Evolutionary conservation across 371 early-diverging fungal species (phyloP), one percentile per base, ranked within the genome.

Genomic region (Mucor piriformis): DNA sequence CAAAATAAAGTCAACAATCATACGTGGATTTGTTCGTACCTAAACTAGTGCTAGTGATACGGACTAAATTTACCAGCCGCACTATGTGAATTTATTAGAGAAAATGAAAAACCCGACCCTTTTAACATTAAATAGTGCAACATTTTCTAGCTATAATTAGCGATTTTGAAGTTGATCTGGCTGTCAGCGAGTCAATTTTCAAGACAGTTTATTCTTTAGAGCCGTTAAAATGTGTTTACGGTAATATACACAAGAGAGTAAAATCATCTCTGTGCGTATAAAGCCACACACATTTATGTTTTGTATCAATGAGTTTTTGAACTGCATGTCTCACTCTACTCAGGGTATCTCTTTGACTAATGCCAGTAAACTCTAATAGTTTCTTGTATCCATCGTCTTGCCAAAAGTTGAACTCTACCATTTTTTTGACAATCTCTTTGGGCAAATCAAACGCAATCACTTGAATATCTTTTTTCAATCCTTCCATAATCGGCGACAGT

Each of bases 241-340:
- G 46, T 16, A 73, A 63, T n/a, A 54, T 40, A 54, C 86, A 88
- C 5, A 84, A 66, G n/a, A 77, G 49, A 11, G 81, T 79, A 57
- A 61, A 83, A 40, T 91, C 88, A 66, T 87, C 88, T 49, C 83
- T 81, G 57, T 84, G 82, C 0, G 89, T 84, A 67, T 90, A 90
- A 12, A 91, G 72, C 91, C 91, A 91, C 6, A 90, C 82, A 57
- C 81, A 83, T 52, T 69, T 76, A 29, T 80, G 81, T 23, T 81
- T 82, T n/a, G 81, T 74, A 43, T 82, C 74, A 37, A 85, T 81
- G 4, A 82, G 60, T 62, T 87, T 83, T 42, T 84, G 82, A 18
- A 86, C 80, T 4, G 83, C 80, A 51, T 84, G 82, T 55, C 84
- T 81, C 0, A 86, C 84, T 29, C 88, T 76, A 48, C 33, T 57